Evolutionary conservation across 2,329 filamentous ascomycete genomes (phyloP).

Genomic region (Cercospora sojina): DNA sequence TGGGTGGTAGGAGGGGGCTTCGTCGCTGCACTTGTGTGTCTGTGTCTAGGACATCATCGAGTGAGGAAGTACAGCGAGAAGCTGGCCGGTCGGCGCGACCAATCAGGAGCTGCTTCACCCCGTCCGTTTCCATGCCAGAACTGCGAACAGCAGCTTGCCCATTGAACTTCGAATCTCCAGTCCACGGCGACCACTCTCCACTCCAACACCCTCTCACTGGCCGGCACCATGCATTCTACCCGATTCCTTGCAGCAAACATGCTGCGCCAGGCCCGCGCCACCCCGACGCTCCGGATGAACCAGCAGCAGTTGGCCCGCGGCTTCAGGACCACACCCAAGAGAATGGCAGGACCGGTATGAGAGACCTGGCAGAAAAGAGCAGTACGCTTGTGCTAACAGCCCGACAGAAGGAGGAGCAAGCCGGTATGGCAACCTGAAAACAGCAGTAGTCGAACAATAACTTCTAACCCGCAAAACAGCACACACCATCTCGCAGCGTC

Average conservation of each 20-base stretch:
- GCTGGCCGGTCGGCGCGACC: conserved; percentile 7
- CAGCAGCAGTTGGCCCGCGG: conserved; percentile 28
- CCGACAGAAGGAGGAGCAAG: conserved; percentile 62
- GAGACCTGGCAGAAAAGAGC: not conserved
- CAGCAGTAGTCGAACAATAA: not conserved
- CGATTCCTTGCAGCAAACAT: conserved; percentile 43
- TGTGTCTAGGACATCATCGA: conserved; percentile 20
- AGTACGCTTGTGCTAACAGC: conserved; percentile 18
- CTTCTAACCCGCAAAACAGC: conserved; percentile 54
- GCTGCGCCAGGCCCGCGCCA: conserved; percentile 41
- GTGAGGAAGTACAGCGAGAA: conserved; percentile 13
- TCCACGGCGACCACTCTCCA: conserved; percentile 27
- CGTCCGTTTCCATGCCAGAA: conserved; percentile 3
- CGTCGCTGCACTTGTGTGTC: conserved; percentile 20
- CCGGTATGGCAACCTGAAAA: conserved; percentile 51
- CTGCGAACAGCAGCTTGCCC: not conserved
- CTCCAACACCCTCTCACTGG: conserved; percentile 30
- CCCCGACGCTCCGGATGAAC: conserved; percentile 38
- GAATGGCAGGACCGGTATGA: conserved; percentile 38
- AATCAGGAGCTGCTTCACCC: conserved; percentile 3
- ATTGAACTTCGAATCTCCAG: not conserved
- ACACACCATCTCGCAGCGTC: conserved; percentile 93
- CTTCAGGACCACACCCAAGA: conserved; percentile 35
- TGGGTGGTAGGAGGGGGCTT: conserved; percentile 22
- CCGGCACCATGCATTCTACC: conserved; percentile 39